Evolutionary conservation across 208 protist genomes (phyloP).

Genomic region (Balamuthia mandrillaris): DNA sequence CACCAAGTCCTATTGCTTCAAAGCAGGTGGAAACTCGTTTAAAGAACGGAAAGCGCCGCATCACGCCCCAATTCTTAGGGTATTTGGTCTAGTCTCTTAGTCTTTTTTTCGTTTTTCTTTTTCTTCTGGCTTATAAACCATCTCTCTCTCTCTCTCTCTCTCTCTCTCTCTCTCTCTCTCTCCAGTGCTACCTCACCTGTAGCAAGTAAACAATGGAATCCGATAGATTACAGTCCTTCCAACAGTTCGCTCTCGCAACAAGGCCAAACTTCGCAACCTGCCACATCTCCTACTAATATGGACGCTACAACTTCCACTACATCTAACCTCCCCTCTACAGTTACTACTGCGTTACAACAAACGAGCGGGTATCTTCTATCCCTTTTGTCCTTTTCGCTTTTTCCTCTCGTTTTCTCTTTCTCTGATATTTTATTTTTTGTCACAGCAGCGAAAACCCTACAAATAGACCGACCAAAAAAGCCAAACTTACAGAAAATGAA

Average conservation of each 20-base stretch:
- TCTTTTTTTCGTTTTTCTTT: background rate
- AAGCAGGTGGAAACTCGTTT: conserved; percentile 1
- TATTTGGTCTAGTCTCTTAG: background rate
- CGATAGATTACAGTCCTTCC: background rate
- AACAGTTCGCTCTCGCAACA: background rate
- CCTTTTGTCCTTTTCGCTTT: too few species aligned
- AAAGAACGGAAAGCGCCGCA: background rate
- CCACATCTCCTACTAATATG: too few species aligned
- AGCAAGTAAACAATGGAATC: background rate
- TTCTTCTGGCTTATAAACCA: background rate
- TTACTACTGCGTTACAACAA: too few species aligned
- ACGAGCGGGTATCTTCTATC: too few species aligned
- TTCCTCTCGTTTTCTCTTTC: too few species aligned
- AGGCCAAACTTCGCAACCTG: too few species aligned
- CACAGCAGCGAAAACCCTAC: too few species aligned
- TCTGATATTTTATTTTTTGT: too few species aligned
- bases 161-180: background rate
- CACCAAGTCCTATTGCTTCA: background rate
- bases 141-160: background rate
- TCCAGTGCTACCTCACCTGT: background rate
- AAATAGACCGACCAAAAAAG: background rate
- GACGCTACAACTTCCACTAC: too few species aligned
- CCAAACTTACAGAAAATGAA: background rate
- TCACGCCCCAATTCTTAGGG: conserved; percentile 22
- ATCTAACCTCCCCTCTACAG: too few species aligned